Conservation (phyloP, 352 stramenopile species). For the Phytopythium delawarense region DNA sequence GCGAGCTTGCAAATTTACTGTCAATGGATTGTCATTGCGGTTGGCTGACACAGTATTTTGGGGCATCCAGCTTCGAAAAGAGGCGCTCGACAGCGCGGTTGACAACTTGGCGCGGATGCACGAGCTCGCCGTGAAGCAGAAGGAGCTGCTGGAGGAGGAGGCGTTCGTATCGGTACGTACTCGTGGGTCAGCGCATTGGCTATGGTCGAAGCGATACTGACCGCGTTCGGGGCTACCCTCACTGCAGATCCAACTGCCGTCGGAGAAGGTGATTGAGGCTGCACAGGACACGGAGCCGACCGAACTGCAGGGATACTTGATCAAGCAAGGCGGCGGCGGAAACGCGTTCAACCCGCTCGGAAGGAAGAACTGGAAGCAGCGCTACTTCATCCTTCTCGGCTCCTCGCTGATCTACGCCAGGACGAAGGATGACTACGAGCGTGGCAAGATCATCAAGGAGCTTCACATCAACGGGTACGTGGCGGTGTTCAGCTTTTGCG, state of each 20-base stretch:
- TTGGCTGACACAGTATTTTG: neutral
- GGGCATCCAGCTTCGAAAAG: conserved; percentile 50
- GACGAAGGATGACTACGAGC: conserved; percentile 86
- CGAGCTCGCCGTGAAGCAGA: conserved; percentile 57
- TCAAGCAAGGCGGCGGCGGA: conserved; percentile 81
- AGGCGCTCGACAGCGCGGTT: conserved; percentile 61
- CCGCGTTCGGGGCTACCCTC: neutral
- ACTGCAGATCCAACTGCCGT: conserved; percentile 59
- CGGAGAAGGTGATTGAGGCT: conserved; percentile 77
- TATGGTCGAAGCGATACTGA: neutral
- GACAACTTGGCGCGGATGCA: conserved; percentile 66
- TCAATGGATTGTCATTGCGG: neutral
- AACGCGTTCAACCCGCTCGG: conserved; percentile 75
- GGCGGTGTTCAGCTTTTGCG: neutral
- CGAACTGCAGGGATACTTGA: conserved; percentile 78
- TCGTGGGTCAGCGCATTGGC: neutral
- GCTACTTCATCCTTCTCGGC: conserved; percentile 81
- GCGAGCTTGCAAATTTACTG: neutral
- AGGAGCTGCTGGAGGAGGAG: conserved; percentile 67
- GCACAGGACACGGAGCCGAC: conserved; percentile 59
- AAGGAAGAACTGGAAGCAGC: conserved; percentile 86
- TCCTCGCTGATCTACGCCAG: conserved; percentile 75
- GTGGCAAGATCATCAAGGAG: conserved; percentile 84
- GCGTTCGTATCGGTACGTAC: conserved; percentile 67
- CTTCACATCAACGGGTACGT: conserved; percentile 69